Conservation (phyloP, 352 stramenopile species). For the Pelagophyceae sp. region DNA sequence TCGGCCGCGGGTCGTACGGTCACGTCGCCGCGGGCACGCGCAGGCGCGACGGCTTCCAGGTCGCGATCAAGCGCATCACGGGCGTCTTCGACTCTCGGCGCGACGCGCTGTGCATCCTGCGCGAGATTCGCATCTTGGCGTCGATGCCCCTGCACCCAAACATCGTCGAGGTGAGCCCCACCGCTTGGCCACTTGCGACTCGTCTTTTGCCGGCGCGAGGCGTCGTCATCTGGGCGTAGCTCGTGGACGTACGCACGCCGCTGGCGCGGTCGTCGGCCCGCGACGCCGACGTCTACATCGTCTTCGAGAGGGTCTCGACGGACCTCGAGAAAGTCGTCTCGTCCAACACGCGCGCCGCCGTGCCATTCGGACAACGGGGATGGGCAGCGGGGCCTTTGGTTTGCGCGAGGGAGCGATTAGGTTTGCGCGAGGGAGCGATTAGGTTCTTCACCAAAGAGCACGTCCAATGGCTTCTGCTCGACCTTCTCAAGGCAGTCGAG, state of each 20-base stretch:
- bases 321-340: slow-evolving; percentile 10
- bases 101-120: slow-evolving; percentile 12
- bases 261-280: not conserved
- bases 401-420: too few relatives aligned
- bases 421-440: too few relatives aligned
- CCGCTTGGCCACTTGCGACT: too few relatives aligned
- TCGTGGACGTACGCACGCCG: slow-evolving; percentile 1
- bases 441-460: not conserved
- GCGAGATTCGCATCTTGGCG: slow-evolving; percentile 1
- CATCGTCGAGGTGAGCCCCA: not conserved
- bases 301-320: not conserved
- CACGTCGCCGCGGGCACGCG: not conserved
- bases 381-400: too few relatives aligned
- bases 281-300: slow-evolving; percentile 1
- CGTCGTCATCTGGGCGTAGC: too few relatives aligned
- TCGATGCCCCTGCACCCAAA: not conserved
- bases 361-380: too few relatives aligned
- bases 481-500: slow-evolving; percentile 38
- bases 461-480: not conserved
- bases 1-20: not conserved
- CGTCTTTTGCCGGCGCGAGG: too few relatives aligned
- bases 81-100: not conserved
- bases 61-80: not conserved
- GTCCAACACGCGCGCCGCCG: too few relatives aligned
- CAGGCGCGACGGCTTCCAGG: not conserved